Base-by-base conservation (phyloP, 2,329 filamentous ascomycete species). In the Fusarium subtropicale region DNA sequence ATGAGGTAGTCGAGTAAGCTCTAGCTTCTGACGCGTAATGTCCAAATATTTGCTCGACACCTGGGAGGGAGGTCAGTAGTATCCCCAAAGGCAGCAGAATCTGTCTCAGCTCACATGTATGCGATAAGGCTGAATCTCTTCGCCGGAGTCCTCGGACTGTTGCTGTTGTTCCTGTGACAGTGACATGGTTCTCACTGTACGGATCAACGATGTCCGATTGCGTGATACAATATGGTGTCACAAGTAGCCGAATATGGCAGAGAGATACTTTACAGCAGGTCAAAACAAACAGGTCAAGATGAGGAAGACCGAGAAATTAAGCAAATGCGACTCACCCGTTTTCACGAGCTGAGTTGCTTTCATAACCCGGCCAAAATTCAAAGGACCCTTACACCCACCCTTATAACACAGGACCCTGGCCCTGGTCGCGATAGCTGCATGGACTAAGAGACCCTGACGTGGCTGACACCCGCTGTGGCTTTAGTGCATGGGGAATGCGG, bases 1-100 rank as follows among this genome's bases (percentile, higher is more conserved):
- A 71, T 88, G 86, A 41, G 90, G 90, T 31, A 92, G 78, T 60
- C 90, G 82, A 24, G 88, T 89, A 46, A 91, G 82, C 73, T 91
- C 87, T 12, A 92, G 82, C 76, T 92, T 92, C 76, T 88, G 86
- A 74, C 81, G 85, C 8, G 90, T 92, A 63, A 92, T 82, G 46
- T 91, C 86, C 2, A 92, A 82, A 76, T 92, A 92, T 72, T 86
- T 88, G 56, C 85, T 86, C 4, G 89, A 91, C 18, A 92, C 86
- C 89, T 91, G 52, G 38, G 31, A 20, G 28, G 39, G 26, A 48
- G 26, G 38, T 81, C 59, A 81, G 78, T 72, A 73, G 60, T 52
- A 10, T 46, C 13, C 12, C 42, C 42, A 33, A 45, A 28, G 24
- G 45, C 24, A 26, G 16, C 31, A 20, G 15, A 24, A n/a, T 36